These are phyloP conservation scores for Cladophialophora chaetospira DNA, from an alignment of 2,329 filamentous ascomycete species.

Conservation along the genomic window DNA sequence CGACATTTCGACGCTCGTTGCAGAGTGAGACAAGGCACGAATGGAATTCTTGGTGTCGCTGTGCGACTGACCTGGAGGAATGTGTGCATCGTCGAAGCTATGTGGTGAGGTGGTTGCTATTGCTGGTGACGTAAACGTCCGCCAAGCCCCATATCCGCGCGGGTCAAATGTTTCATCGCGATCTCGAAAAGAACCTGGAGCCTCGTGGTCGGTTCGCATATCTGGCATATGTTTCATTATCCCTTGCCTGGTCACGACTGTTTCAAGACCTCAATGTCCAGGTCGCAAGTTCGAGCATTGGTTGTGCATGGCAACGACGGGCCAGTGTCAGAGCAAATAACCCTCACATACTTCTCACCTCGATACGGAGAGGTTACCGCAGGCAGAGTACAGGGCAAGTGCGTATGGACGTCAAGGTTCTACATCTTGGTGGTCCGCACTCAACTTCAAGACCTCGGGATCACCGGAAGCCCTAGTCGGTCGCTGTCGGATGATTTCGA, in stretches of 20 bases:
- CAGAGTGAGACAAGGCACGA: background rate
- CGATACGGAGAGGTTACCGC: too few species aligned
- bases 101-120: background rate
- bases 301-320: too few species aligned
- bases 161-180: background rate
- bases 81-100: background rate
- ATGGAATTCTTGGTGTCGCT: background rate
- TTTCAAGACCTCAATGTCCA: too few species aligned
- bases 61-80: background rate
- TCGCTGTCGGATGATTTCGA: background rate
- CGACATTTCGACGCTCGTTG: background rate
- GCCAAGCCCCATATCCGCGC: constrained; percentile 4
- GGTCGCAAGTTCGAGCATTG: too few species aligned
- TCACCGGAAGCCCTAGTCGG: background rate
- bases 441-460: background rate
- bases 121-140: background rate
- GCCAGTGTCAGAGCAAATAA: too few species aligned
- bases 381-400: too few species aligned
- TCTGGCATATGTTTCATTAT: constrained; percentile 5
- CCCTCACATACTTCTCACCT: too few species aligned
- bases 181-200: too few species aligned
- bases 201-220: background rate
- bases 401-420: too few species aligned
- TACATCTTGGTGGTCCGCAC: background rate
- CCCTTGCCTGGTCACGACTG: too few species aligned